phyloP scores from a whole-genome alignment of 345 rosid species.

The Euclidium syriacum region DNA sequence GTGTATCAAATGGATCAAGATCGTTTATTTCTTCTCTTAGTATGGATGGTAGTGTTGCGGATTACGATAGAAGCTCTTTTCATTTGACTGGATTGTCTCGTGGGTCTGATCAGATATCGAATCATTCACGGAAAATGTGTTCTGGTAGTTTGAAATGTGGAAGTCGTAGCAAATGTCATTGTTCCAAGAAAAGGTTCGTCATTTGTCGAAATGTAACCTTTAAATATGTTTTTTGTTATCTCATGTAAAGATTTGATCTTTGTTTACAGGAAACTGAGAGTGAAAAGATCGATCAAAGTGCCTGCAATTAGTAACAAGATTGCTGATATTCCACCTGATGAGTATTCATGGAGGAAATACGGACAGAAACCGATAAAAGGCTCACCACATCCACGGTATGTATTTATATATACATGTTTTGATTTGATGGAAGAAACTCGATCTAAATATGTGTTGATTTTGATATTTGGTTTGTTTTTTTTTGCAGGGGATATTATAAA shows the following conservation, averaged over 20 bases:
- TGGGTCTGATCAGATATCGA: slow-evolving; percentile 43
- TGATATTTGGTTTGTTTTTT: not conserved
- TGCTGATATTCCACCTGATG: slow-evolving; percentile 85
- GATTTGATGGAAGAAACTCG: not conserved
- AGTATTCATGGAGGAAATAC: slow-evolving; percentile 80
- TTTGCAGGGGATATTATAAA: slow-evolving; percentile 74
- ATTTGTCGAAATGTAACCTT: not conserved
- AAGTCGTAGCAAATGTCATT: slow-evolving; percentile 58
- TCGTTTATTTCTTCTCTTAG: slow-evolving; percentile 66
- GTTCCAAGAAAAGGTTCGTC: slow-evolving; percentile 68
- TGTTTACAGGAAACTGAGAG: slow-evolving; percentile 49
- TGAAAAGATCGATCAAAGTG: slow-evolving; percentile 68
- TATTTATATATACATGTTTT: not conserved
- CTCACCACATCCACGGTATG: slow-evolving; percentile 77
- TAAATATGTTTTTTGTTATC: not conserved
- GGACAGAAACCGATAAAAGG: slow-evolving; percentile 88
- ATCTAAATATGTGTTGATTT: not conserved
- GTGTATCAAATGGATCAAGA: slow-evolving; percentile 53
- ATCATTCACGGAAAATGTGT: slow-evolving; percentile 49
- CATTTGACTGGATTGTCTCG: slow-evolving; percentile 52
- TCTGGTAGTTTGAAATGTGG: slow-evolving; percentile 57
- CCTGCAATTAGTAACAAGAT: slow-evolving; percentile 85
- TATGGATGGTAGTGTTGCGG: slow-evolving; percentile 50
- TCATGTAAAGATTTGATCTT: slow-evolving; percentile 5
- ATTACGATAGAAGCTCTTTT: slow-evolving; percentile 46